These are phyloP conservation scores for Breviolum minutum DNA, from an alignment of 73 alveolate species.

Conservation along the genomic window DNA sequence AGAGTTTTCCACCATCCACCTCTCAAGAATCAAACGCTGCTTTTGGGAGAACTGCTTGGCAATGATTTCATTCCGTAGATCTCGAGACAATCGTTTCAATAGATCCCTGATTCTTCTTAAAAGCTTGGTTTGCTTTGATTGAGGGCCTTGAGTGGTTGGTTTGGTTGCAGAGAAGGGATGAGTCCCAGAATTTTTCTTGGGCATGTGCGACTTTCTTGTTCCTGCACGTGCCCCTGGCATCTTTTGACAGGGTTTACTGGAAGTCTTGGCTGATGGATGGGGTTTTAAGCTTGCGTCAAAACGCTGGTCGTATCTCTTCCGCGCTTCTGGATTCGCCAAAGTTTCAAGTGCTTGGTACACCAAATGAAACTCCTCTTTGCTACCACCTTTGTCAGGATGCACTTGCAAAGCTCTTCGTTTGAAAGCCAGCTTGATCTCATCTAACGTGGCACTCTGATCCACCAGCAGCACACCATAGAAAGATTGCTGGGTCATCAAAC, in stretches of 20 bases:
- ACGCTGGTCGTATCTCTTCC: neutral
- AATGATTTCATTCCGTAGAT: neutral
- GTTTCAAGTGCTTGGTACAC: neutral
- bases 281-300: neutral
- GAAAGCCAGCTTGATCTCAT: neutral
- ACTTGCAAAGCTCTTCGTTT: neutral
- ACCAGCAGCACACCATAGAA: neutral
- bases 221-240: no score
- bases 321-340: neutral
- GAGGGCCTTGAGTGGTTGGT: neutral
- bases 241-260: no score
- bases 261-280: neutral
- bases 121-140: neutral
- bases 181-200: neutral
- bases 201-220: neutral
- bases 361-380: neutral
- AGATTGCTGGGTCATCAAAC: neutral
- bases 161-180: neutral
- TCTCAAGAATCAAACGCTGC: constrained; percentile 11
- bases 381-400: constrained; percentile 9
- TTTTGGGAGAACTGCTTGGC: constrained; percentile 25
- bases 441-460: neutral
- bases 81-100: neutral
- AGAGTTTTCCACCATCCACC: constrained; percentile 5
- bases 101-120: neutral